Conservation (phyloP, 768 basidiomycete species). For the Amanita phalloides region DNA sequence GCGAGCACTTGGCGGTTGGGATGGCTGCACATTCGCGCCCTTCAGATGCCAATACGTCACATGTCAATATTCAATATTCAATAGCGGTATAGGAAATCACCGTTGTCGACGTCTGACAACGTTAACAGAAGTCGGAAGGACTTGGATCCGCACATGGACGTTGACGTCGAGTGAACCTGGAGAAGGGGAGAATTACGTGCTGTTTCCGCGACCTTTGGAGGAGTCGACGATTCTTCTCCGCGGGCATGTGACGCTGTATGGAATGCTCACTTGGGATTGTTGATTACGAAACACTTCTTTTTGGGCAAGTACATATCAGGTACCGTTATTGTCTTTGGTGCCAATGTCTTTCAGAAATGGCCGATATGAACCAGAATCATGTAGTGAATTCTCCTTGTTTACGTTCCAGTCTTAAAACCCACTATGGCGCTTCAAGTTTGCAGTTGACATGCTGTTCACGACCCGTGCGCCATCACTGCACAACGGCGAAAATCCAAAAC, state of each 20-base stretch:
- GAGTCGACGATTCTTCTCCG: conserved; percentile 4
- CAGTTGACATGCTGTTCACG: no score
- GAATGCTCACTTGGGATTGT: conserved; percentile 54
- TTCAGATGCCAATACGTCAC: no score
- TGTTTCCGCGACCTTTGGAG: neutral
- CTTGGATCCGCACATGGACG: conserved; percentile 2
- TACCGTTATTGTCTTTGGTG: conserved; percentile 1
- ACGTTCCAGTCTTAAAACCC: no score
- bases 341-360: neutral
- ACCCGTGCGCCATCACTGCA: no score
- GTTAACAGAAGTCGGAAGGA: neutral
- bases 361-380: no score
- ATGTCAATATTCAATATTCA: no score
- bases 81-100: neutral
- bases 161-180: neutral
- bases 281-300: conserved; percentile 58
- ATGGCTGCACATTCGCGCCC: conserved; percentile 40
- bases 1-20: conserved; percentile 62
- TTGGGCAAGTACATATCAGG: conserved; percentile 32
- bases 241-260: conserved; percentile 29
- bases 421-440: no score
- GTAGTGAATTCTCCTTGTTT: no score
- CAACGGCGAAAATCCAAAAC: no score
- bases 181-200: neutral
- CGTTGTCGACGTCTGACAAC: conserved; percentile 9